Percentiles rank a stretch among this genome's conserved stretches.
These are phyloP conservation scores for Maudiozyma bulderi DNA, from an alignment of 805 yeast genomes.

Conservation along the genomic window DNA sequence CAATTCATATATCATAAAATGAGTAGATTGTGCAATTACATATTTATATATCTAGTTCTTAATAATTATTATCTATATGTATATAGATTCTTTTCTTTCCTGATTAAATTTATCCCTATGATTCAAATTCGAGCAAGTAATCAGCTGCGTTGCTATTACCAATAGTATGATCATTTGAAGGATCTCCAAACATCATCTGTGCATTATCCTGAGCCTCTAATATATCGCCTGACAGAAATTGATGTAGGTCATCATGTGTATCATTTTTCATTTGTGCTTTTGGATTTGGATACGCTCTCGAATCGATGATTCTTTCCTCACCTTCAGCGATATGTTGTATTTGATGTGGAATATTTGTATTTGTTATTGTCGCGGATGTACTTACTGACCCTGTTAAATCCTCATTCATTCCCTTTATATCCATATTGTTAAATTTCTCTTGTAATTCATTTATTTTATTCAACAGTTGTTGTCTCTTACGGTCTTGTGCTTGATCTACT, in stretches of 20 bases:
- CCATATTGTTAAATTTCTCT: conserved; percentile 3
- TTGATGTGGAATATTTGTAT: neutral
- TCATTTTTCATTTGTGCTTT: neutral
- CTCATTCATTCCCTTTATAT: neutral
- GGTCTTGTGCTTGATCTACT: conserved; percentile 49
- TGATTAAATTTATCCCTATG: conserved; percentile 4
- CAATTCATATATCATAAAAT: too few species aligned
- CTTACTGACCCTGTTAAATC: neutral
- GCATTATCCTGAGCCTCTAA: conserved; percentile 28
- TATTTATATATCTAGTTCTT: too few species aligned
- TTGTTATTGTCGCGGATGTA: neutral
- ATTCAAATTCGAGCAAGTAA: conserved; percentile 23
- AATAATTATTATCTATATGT: too few species aligned
- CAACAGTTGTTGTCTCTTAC: conserved; percentile 35
- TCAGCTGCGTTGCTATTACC: conserved; percentile 20
- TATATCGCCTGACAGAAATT: conserved; percentile 25
- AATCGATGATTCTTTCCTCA: conserved; percentile 21
- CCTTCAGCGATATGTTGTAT: conserved; percentile 1
- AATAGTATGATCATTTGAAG: neutral
- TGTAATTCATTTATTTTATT: conserved; percentile 32
- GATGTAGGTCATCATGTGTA: conserved; percentile 21
- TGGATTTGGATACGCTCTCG: conserved; percentile 13
- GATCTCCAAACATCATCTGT: conserved; percentile 18
- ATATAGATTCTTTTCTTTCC: too few species aligned
- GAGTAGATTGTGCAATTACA: too few species aligned